These are phyloP conservation scores for Fomitopsis palustris DNA, from an alignment of 1,284 basidiomycete species.

Conservation along the genomic window DNA sequence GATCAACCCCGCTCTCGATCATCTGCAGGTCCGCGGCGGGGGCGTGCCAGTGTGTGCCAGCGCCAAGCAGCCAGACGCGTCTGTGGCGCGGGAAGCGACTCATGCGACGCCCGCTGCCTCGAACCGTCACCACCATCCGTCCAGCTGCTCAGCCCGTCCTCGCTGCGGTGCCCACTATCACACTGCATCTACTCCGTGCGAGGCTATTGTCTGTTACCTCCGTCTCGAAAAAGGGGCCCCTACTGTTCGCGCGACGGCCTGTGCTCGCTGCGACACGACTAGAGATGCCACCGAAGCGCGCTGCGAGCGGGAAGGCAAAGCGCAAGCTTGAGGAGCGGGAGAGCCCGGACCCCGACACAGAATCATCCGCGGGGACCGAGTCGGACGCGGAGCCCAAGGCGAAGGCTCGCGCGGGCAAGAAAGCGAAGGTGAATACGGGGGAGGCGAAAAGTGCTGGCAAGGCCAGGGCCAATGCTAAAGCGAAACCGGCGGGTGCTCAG, in stretches of 20 bases:
- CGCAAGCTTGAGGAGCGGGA: conserved; percentile 4
- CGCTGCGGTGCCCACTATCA: not conserved
- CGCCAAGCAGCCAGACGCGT: conserved; percentile 11
- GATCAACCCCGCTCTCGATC: not conserved
- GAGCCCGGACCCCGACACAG: conserved; percentile 10
- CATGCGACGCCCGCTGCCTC: conserved; percentile 2
- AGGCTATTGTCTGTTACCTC: not conserved
- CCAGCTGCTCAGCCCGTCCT: not conserved
- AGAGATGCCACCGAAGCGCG: conserved; percentile 6
- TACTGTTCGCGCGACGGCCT: too few species aligned
- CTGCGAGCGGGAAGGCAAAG: not conserved
- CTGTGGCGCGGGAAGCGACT: conserved; percentile 17
- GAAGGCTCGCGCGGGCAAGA: conserved; percentile 12
- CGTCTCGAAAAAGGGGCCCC: too few species aligned
- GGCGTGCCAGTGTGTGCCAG: too few species aligned
- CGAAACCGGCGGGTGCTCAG: not conserved
- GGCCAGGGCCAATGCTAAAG: not conserved
- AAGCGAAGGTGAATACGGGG: conserved; percentile 14
- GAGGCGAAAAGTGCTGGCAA: not conserved
- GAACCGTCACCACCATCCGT: not conserved
- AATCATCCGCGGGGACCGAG: conserved; percentile 1
- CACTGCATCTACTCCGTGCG: not conserved
- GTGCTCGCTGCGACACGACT: not conserved
- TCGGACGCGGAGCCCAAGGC: conserved; percentile 18
- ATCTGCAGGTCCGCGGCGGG: too few species aligned